A percentile compares a stretch with the other conserved stretches of the same genome.
phyloP scores from a whole-genome alignment of 148 eudicot genomes.

The Vaccinium myrtillus region DNA sequence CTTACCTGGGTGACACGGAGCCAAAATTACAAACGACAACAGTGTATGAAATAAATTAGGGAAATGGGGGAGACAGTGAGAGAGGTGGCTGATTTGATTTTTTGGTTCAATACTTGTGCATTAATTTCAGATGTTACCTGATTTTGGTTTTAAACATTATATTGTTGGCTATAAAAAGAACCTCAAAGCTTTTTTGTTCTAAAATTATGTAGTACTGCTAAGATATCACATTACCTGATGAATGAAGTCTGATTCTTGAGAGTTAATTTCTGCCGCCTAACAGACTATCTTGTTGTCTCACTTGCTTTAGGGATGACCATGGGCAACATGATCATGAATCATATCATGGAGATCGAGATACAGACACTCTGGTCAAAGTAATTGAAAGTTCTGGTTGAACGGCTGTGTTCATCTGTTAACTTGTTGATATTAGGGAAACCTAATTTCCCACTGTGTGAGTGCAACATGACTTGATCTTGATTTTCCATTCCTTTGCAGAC shows the following conservation, averaged over 20 bases:
- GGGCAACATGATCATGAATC: conserved; percentile 93
- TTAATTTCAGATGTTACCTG: not conserved
- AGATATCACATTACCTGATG: conserved; percentile 5
- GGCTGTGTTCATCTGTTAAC: conserved; percentile 3
- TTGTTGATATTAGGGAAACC: conserved; percentile 6
- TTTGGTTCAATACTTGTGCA: not conserved
- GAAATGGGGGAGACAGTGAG: too few relatives aligned
- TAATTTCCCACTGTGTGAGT: not conserved
- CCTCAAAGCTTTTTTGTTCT: conserved; percentile 4
- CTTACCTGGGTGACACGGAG: not conserved
- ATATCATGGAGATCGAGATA: conserved; percentile 93
- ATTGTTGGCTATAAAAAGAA: not conserved
- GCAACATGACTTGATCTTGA: conserved; percentile 15
- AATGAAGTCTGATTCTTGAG: conserved; percentile 11
- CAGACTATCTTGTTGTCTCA: conserved; percentile 5
- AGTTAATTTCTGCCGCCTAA: conserved; percentile 9
- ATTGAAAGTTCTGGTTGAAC: not conserved
- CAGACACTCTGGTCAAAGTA: conserved; percentile 84
- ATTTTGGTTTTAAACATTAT: not conserved
- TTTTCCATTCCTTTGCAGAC: conserved; percentile 44
- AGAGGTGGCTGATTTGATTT: not conserved
- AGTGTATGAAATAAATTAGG: not conserved
- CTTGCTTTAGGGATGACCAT: conserved; percentile 56
- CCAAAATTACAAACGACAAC: not conserved
- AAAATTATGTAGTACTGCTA: not conserved